Evolutionary conservation across 108 stramenopile species (phyloP), one percentile per base, ranked within the genome.

Genomic region (Conticribra weissflogii): DNA sequence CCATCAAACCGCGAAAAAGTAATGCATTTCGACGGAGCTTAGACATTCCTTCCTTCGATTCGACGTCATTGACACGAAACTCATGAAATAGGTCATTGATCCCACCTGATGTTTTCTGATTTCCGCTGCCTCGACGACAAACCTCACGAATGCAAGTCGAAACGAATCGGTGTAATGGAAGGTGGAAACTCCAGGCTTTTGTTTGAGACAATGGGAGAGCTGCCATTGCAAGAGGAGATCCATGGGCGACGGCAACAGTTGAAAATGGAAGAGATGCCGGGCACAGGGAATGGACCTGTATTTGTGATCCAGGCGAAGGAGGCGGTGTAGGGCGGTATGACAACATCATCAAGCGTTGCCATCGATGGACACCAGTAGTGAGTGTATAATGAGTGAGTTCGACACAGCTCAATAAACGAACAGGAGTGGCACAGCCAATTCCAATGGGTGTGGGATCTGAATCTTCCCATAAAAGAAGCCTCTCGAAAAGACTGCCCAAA

Each of bases 141-240:
- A 91, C 73, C 66, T 92, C 88, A 1, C 90, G 74, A 44, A 92
- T 80, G 36, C 88, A 88, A 16, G 88, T 83, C 29, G 94, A 94
- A 8, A 87, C 74, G 76, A 96, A 96, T 30, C 97, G 86, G 73
- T 97, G 95, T 57, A 98, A 66, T 9, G 94, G 94, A 29, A 93
- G 61, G 63, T 98, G 97, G 68, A 98, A 96, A 46, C 93, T 94
- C 74, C 90, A 92, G 27, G 80, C 71, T 31, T 85, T 83, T 53
- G 81, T 74, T 71, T 96, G 95, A 17, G 89, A 82, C 18, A 90
- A 59, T 8, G 90, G 90, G n/a, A 94, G 59, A 2, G 88, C 86
- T 7, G 64, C 65, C 70, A 88, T 83, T 2, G 90, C 93, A 12
- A 87, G 58, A 3, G 76, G 73, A 24, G 84, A 73, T 32, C 90